phyloP scores from a whole-genome alignment of 768 basidiomycete genomes.

The Boletus rubescentipes region DNA sequence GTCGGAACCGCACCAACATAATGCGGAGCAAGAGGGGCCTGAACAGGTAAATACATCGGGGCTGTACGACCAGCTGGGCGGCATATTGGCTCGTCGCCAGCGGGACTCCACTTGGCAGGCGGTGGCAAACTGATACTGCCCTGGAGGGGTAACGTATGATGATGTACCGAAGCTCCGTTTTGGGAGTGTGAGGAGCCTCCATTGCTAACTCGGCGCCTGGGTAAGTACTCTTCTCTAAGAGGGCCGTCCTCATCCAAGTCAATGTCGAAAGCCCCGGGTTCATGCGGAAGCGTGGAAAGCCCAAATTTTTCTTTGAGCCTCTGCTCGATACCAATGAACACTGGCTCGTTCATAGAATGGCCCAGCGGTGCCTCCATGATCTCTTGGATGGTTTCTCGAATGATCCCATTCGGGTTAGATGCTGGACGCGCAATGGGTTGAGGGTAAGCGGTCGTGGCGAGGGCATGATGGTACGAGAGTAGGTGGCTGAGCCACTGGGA shows the following conservation, averaged over 20 bases:
- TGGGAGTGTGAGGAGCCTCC: constrained; percentile 9
- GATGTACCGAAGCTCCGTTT: constrained; percentile 1
- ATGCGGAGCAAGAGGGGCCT: constrained; percentile 44
- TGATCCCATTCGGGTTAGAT: constrained; percentile 64
- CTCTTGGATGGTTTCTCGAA: constrained; percentile 69
- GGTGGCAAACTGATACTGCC: constrained; percentile 52
- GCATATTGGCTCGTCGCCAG: constrained; percentile 72
- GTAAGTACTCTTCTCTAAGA: constrained; percentile 77
- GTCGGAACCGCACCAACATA: constrained; percentile 33
- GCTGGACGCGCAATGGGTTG: constrained; percentile 82
- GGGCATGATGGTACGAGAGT: constrained; percentile 61
- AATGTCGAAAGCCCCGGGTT: constrained; percentile 61
- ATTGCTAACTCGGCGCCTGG: constrained; percentile 52
- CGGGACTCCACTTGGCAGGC: constrained; percentile 80
- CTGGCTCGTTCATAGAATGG: constrained; percentile 45
- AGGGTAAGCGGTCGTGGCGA: constrained; percentile 56
- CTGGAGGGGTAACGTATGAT: constrained; percentile 9
- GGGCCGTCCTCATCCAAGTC: constrained; percentile 85
- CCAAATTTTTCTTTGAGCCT: constrained; percentile 53
- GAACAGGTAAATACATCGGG: constrained; percentile 66
- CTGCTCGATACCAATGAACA: constrained; percentile 72
- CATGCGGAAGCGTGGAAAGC: constrained; percentile 38
- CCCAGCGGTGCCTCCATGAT: constrained; percentile 52
- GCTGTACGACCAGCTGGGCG: constrained; percentile 50
- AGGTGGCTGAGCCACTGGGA: constrained; percentile 68